Evolutionary conservation across 176 grass and related monocot genomes (phyloP).

Genomic region (Phyllostachys edulis): DNA sequence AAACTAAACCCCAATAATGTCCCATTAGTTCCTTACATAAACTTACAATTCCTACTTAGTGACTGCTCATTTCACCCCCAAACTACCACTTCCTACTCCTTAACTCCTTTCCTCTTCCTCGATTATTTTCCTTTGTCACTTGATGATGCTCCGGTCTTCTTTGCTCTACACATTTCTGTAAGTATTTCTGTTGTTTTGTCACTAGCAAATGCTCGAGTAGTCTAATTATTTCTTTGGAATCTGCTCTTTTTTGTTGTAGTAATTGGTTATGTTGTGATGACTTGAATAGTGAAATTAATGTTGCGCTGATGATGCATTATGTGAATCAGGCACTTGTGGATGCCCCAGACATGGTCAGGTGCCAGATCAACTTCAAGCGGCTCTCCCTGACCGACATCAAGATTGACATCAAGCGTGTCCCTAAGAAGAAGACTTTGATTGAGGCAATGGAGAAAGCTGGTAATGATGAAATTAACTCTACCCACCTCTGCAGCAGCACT

Average conservation of each 20-base stretch:
- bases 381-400: conserved; percentile 60
- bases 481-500: neutral
- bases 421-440: conserved; percentile 51
- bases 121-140: no score
- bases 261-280: neutral
- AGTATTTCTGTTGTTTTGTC: neutral
- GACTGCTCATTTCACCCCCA: no score
- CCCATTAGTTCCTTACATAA: no score
- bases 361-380: conserved; percentile 97
- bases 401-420: conserved; percentile 58
- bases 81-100: no score
- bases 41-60: no score
- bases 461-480: conserved; percentile 12
- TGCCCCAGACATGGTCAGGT: conserved; percentile 90
- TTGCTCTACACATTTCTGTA: neutral
- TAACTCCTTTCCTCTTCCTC: no score
- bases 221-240: neutral
- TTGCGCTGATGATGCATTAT: conserved; percentile 9
- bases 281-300: neutral
- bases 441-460: conserved; percentile 60
- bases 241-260: neutral
- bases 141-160: no score
- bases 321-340: conserved; percentile 77
- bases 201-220: neutral
- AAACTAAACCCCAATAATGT: no score